Conservation (phyloP, 1,139 yeast genomes). For the Geotrichum aggregatum region DNA sequence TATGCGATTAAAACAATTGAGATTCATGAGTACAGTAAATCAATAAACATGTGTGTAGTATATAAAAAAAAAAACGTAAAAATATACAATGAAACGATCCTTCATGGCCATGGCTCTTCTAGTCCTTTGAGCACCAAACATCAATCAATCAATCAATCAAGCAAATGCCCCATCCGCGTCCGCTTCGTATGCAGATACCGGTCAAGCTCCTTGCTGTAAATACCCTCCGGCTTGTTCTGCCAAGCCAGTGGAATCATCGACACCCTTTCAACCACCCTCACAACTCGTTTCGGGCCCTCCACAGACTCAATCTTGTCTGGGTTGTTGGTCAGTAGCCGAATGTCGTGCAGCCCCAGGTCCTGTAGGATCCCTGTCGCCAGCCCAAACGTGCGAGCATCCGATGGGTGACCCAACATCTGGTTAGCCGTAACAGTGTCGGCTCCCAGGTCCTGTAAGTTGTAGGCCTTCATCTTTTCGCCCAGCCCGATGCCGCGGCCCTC, state of each 20-base stretch:
- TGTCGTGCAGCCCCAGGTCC: constrained; percentile 71
- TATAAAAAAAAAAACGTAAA: neutral
- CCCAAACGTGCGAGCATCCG: constrained; percentile 89
- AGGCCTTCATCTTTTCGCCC: constrained; percentile 94
- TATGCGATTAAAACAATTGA: no score
- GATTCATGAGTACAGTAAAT: no score
- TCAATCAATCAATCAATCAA: no score
- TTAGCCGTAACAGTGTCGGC: constrained; percentile 98
- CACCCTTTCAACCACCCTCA: constrained; percentile 75
- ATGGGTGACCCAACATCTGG: constrained; percentile 87
- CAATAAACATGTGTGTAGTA: no score
- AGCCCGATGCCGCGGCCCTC: constrained; percentile 98
- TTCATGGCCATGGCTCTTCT: no score
- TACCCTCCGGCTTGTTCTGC: constrained; percentile 62
- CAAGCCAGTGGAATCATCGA: constrained; percentile 97
- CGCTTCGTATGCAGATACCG: constrained; percentile 90
- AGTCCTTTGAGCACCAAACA: no score
- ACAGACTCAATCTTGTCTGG: constrained; percentile 96
- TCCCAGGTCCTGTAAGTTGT: constrained; percentile 93
- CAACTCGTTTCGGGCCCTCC: constrained; percentile 69
- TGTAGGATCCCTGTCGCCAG: constrained; percentile 87
- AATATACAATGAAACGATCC: neutral
- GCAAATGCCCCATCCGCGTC: constrained; percentile 93
- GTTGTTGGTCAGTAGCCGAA: constrained; percentile 83
- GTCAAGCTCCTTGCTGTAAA: constrained; percentile 79